Evolutionary conservation across 345 rosid genomes (phyloP).

Genomic region (Eutrema yunnanense): DNA sequence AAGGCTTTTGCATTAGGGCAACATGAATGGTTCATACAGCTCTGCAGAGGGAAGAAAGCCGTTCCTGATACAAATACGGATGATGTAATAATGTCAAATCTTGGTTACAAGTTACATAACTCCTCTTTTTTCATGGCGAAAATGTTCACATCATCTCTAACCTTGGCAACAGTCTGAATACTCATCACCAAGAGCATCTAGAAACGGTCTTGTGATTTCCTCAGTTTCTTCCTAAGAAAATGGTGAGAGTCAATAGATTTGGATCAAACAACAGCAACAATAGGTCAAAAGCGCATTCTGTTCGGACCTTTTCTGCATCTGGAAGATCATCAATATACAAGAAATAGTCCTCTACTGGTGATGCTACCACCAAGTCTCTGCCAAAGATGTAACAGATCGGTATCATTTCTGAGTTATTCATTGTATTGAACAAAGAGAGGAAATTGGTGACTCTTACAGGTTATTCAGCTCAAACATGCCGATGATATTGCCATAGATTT

Average conservation of each 20-base stretch:
- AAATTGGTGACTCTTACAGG: constrained; percentile 49
- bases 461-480: constrained; percentile 98
- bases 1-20: constrained; percentile 86
- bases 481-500: constrained; percentile 79
- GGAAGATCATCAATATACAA: constrained; percentile 71
- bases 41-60: constrained; percentile 91
- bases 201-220: constrained; percentile 49
- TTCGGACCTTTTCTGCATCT: constrained; percentile 51
- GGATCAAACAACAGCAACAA: background rate
- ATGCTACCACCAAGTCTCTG: constrained; percentile 93
- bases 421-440: background rate
- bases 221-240: constrained; percentile 53
- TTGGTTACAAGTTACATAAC: background rate
- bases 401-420: background rate
- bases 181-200: constrained; percentile 80
- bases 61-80: constrained; percentile 47
- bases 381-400: constrained; percentile 26
- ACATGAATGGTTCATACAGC: constrained; percentile 96
- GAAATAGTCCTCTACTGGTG: constrained; percentile 92
- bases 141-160: constrained; percentile 20
- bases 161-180: constrained; percentile 78
- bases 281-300: background rate
- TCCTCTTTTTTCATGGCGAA: background rate
- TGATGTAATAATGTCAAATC: background rate
- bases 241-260: background rate